Evolutionary conservation across 306 rosid genomes (phyloP).

Genomic region (Argentina anserina): DNA sequence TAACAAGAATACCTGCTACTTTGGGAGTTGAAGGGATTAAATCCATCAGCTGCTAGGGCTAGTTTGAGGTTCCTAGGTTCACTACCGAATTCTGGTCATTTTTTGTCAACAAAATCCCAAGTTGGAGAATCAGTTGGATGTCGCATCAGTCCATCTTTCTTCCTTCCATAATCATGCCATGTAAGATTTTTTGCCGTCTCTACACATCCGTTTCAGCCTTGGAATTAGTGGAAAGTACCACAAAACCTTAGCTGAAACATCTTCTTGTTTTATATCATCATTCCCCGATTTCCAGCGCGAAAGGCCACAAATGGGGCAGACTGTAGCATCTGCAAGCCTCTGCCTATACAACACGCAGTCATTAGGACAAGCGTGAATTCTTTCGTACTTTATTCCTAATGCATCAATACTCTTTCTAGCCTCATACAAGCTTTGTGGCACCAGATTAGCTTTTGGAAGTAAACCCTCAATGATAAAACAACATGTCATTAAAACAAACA

Average conservation of each 20-base stretch:
- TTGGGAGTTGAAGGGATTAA: background rate
- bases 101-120: background rate
- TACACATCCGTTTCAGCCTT: background rate
- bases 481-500: too few relatives aligned
- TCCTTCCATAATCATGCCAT: background rate
- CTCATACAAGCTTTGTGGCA: too few relatives aligned
- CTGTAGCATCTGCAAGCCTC: background rate
- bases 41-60: background rate
- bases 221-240: constrained; percentile 4
- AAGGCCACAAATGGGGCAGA: constrained; percentile 7
- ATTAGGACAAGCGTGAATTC: background rate
- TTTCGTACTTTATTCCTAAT: too few relatives aligned
- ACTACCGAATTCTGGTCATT: background rate
- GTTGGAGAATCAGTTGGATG: background rate
- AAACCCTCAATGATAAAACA: too few relatives aligned
- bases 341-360: background rate
- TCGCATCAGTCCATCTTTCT: background rate
- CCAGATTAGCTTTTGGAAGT: too few relatives aligned
- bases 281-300: background rate
- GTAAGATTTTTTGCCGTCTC: too few relatives aligned
- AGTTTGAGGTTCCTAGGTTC: background rate
- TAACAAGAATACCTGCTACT: background rate
- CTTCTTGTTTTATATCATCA: too few relatives aligned
- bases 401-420: too few relatives aligned
- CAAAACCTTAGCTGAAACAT: background rate